These are phyloP conservation scores for Rutstroemia sp. DNA, from an alignment of 2,329 filamentous ascomycete genomes.

Conservation along the genomic window DNA sequence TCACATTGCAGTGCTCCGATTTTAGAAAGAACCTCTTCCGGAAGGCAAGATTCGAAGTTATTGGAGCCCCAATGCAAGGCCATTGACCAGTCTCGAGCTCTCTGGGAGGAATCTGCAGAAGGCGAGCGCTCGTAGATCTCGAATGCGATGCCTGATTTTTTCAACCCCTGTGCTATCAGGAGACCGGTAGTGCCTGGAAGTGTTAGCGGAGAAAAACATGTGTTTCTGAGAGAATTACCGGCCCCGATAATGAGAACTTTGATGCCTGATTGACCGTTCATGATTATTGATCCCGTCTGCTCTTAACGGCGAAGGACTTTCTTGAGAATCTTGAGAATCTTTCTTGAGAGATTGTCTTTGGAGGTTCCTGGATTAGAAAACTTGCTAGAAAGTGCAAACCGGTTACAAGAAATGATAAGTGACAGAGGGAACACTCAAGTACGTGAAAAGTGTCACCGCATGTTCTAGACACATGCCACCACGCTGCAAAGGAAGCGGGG, in stretches of 20 bases:
- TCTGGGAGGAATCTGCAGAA: neutral
- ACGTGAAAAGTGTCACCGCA: no score
- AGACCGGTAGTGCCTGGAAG: slow-evolving; percentile 1
- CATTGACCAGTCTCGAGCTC: slow-evolving; percentile 5
- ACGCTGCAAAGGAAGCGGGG: no score
- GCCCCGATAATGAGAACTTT: slow-evolving; percentile 3
- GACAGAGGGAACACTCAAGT: no score
- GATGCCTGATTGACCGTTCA: neutral
- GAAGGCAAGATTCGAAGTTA: neutral
- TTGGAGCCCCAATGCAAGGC: slow-evolving; percentile 1
- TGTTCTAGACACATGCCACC: no score
- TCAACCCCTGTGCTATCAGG: slow-evolving; percentile 2
- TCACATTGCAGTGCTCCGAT: neutral
- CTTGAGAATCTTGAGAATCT: no score
- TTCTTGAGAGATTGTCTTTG: no score
- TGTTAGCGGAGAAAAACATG: neutral
- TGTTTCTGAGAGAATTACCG: neutral
- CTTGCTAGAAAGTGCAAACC: no score
- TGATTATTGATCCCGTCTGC: neutral
- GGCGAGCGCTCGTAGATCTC: slow-evolving; percentile 1
- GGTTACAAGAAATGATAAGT: no score
- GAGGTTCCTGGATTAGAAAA: no score
- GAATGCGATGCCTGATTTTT: neutral
- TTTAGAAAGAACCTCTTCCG: neutral
- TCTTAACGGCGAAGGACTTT: neutral